Base-by-base conservation (phyloP, 257 asterid genomes). In the Craterostigma plantagineum region DNA sequence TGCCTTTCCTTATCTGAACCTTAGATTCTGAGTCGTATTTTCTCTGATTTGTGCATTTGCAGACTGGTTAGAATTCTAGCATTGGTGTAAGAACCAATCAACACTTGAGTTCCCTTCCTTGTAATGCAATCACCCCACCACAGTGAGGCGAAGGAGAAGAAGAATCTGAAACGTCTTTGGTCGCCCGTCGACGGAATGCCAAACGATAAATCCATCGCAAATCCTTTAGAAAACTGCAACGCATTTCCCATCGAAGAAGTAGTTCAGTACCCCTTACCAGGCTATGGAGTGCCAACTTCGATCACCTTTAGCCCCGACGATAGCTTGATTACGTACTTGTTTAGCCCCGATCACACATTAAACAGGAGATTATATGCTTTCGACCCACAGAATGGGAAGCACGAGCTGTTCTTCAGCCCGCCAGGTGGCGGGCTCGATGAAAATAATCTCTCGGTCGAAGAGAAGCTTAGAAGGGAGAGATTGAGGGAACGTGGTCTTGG, bases 371-470 rank as follows among this genome's bases (percentile, higher is more conserved):
- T 86, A 51, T 86, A 63, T 50, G 67, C 64, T 35, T 72, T 73
- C 65, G 81, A 86, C 71, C 73, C 70, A 46, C 75, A 65, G 38
- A 64, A 46, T 46, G 61, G 81, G 50, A 71, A 62, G 49, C 92
- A 75, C 47, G 93, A 81, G 23, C 50, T 81, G 61, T 66, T 71
- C 57, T 81, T 78, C 46, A 71, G 75, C 52, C 95, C 93, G 33
- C 71, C 76, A 2, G 90, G 79, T 67, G 97, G 97, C n/a, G 97
- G 97, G 12, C 90, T 81, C 55, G 93, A 78, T 14, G 97, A 86
- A 69, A 70, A 68, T 54, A 86, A 73, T 60, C 49, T 86, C 37
- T 81, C 95, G 14, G 76, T 90, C 7, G 94, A 86, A 57, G 97
- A 86, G 66, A 86, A 71, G 64, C 57, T 81, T 63, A 72, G 95